These are phyloP conservation scores for Eucalyptus urophylla DNA, from an alignment of 345 rosid genomes.

Conservation along the genomic window DNA sequence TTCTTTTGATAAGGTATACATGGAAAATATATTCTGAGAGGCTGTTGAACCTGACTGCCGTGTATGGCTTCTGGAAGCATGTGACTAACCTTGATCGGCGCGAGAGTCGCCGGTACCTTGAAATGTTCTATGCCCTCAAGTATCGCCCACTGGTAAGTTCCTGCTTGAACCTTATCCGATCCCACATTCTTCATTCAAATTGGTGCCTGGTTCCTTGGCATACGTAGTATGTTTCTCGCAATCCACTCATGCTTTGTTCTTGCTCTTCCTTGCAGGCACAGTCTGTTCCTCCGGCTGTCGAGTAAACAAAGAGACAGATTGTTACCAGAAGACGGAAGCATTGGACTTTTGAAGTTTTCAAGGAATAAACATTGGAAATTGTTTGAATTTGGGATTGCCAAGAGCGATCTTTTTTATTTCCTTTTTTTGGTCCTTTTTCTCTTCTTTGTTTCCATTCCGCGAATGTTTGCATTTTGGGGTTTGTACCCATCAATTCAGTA, in stretches of 20 bases:
- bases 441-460: neutral
- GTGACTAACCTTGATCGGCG: slow-evolving; percentile 81
- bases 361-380: neutral
- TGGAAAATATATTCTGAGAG: slow-evolving; percentile 88
- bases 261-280: slow-evolving; percentile 42
- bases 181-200: neutral
- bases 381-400: neutral
- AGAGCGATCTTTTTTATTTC: neutral
- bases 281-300: slow-evolving; percentile 51
- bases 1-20: slow-evolving; percentile 41
- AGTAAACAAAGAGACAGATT: neutral
- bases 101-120: slow-evolving; percentile 83
- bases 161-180: neutral
- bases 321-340: neutral
- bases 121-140: slow-evolving; percentile 87
- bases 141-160: slow-evolving; percentile 59
- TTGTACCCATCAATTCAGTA: neutral
- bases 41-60: slow-evolving; percentile 78
- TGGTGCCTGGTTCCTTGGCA: neutral
- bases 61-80: slow-evolving; percentile 92
- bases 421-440: neutral
- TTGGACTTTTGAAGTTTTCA: neutral
- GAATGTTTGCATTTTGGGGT: slow-evolving; percentile 2
- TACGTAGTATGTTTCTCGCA: neutral
- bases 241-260: neutral